phyloP scores from a whole-genome alignment of 2,329 filamentous ascomycete species.

The Neofusicoccum kwambonambiense region DNA sequence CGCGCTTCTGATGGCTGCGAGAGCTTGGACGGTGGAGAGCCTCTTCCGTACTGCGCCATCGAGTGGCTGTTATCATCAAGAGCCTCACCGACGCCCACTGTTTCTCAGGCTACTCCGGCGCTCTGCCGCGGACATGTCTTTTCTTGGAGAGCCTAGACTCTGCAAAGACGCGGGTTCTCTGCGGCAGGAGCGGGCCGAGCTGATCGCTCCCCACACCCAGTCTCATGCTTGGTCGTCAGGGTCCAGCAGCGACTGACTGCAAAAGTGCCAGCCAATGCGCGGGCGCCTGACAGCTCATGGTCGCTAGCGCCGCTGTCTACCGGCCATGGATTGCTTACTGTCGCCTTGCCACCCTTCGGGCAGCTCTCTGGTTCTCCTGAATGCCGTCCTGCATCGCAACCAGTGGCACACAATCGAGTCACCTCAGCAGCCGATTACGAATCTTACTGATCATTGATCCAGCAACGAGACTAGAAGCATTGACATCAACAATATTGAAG shows the following conservation, averaged over 20 bases:
- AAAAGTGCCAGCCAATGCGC: neutral
- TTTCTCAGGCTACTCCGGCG: neutral
- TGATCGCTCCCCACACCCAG: conserved; percentile 8
- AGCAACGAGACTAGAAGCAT: neutral
- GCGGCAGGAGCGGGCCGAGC: neutral
- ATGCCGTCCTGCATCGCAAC: no score
- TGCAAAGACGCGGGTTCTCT: neutral
- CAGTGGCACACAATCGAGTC: no score
- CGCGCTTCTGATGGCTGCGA: neutral
- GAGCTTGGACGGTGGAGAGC: neutral
- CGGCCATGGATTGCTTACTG: no score
- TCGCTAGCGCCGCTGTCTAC: no score
- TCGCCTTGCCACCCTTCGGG: no score
- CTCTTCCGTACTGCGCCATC: neutral
- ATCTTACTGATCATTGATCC: neutral
- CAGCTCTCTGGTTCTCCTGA: no score
- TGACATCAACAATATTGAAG: neutral
- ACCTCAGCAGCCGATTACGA: neutral
- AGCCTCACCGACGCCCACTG: neutral
- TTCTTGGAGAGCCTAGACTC: neutral
- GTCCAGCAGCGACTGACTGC: neutral
- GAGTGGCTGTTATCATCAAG: neutral
- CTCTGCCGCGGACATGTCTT: neutral
- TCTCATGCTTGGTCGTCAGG: neutral
- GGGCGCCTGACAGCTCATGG: no score